Percentiles rank a stretch among this genome's conserved stretches.
Conservation (phyloP, 1,284 basidiomycete species). For the Ustilago trichophora region DNA sequence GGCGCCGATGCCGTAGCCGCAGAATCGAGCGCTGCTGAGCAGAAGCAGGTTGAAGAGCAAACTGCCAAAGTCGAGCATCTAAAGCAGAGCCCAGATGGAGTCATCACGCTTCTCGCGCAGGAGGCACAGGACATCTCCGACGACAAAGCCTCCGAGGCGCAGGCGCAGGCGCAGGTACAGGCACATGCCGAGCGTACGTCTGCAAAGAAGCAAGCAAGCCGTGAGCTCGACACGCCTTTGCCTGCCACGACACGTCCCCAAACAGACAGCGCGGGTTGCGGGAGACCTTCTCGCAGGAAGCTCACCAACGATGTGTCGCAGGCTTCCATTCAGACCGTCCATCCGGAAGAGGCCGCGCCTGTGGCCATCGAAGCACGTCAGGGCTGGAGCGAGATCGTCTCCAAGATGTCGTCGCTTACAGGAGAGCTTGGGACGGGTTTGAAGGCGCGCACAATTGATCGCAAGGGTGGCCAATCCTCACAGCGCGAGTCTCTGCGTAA, state of each 20-base stretch:
- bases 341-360: slow-evolving; percentile 18
- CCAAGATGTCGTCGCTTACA: slow-evolving; percentile 35
- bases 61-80: slow-evolving; percentile 36
- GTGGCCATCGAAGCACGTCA: slow-evolving; percentile 49
- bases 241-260: not conserved
- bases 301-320: slow-evolving; percentile 18
- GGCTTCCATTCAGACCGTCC: slow-evolving; percentile 22
- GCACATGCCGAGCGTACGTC: not conserved
- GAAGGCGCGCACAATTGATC: slow-evolving; percentile 18
- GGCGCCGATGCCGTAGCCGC: not conserved
- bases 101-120: slow-evolving; percentile 35
- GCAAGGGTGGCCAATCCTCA: slow-evolving; percentile 3
- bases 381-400: slow-evolving; percentile 55
- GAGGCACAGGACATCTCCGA: slow-evolving; percentile 34
- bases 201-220: not conserved
- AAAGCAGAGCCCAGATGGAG: slow-evolving; percentile 39
- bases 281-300: slow-evolving; percentile 10
- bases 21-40: not conserved
- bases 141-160: slow-evolving; percentile 28
- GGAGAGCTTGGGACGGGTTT: slow-evolving; percentile 11
- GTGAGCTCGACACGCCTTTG: not conserved
- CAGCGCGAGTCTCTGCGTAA: not conserved
- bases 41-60: slow-evolving; percentile 13
- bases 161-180: not conserved
- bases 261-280: not conserved